Base-by-base conservation (phyloP, 495 filamentous ascomycete species). In the Tricharina praecox region DNA sequence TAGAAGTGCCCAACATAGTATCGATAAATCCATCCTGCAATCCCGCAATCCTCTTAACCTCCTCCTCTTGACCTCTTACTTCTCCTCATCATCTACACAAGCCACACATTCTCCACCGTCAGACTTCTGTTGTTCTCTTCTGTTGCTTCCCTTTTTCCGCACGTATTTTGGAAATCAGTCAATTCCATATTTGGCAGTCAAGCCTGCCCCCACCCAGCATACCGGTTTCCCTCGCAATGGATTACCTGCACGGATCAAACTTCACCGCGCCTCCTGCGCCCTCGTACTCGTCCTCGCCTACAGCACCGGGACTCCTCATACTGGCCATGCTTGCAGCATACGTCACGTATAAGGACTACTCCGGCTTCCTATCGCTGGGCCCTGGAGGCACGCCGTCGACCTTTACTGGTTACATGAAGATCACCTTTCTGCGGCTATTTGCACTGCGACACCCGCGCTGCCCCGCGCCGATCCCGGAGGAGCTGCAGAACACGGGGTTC, bases 341-440 rank as follows among this genome's bases (percentile, higher is more conserved):
- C 38, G 67, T 74, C 46, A 67, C 82, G 49, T 73, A 75, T 55
- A 77, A 75, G 59, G 84, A 88, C 68, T 92, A 85, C 65, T 64
- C 69, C 33, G 75, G 75, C 54, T 92, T 85, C 64, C 61, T 86
- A 48, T 71, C 73, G 25, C 76, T 92, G 15, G 84, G 84, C 0
- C 82, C 83, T 9, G 84, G 84, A 18, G 84, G 84, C 37, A 86
- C 81, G 0, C 83, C 84, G 0, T 73, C 74, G 2, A 87, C 81
- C 3, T 71, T 82, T 50, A 38, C 60, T 11, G 84, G 83, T 36
- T 92, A 85, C 64, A 63, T 83, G 44, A 71, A 70, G 18, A 76
- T 92, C 55, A 77, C 75, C 40, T 73, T 61, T 50, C 68, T 75
- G 26, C 70, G 73, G 11, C 58, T 76, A 30, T 43, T 43, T 24